Percentiles rank a stretch among this genome's conserved stretches.
Conservation (phyloP, 768 basidiomycete species). For the Lactarius sanguifluus region DNA sequence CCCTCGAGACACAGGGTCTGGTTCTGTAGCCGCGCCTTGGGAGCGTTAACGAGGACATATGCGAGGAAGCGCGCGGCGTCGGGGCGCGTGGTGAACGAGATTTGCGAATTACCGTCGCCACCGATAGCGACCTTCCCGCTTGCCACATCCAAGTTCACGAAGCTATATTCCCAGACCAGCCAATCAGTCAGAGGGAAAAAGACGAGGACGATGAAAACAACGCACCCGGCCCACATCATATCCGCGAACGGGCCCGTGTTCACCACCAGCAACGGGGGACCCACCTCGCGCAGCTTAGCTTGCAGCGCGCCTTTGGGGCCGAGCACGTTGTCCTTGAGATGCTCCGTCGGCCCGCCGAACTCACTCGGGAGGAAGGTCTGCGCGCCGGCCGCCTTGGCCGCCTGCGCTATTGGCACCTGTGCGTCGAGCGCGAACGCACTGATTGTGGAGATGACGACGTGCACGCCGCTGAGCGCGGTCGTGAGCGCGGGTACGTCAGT, state of each 20-base stretch:
- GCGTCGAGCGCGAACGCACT: constrained; percentile 6
- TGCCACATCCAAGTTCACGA: constrained; percentile 16
- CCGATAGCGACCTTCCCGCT: constrained; percentile 26
- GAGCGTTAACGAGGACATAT: constrained; percentile 27
- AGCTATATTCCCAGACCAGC: not conserved
- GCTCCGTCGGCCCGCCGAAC: constrained; percentile 32
- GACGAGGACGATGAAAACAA: not conserved
- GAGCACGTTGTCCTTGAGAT: constrained; percentile 10
- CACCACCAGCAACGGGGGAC: constrained; percentile 26
- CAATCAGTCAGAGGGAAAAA: not conserved
- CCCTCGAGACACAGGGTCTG: constrained; percentile 27
- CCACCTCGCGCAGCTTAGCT: constrained; percentile 23
- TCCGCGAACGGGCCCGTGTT: constrained; percentile 29
- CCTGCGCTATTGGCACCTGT: constrained; percentile 25
- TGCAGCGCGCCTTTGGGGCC: constrained; percentile 22
- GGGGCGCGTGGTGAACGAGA: constrained; percentile 28
- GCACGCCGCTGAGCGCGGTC: constrained; percentile 21
- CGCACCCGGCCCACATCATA: constrained; percentile 19
- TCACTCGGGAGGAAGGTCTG: constrained; percentile 31
- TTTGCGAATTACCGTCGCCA: constrained; percentile 25
- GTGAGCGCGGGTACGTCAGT: constrained; percentile 22
- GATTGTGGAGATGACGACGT: constrained; percentile 29
- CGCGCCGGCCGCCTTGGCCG: constrained; percentile 29
- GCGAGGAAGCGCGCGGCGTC: constrained; percentile 30
- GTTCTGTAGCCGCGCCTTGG: constrained; percentile 24